Evolutionary conservation across 495 filamentous ascomycete species (phyloP).

Genomic region (Podospora tetraspora): DNA sequence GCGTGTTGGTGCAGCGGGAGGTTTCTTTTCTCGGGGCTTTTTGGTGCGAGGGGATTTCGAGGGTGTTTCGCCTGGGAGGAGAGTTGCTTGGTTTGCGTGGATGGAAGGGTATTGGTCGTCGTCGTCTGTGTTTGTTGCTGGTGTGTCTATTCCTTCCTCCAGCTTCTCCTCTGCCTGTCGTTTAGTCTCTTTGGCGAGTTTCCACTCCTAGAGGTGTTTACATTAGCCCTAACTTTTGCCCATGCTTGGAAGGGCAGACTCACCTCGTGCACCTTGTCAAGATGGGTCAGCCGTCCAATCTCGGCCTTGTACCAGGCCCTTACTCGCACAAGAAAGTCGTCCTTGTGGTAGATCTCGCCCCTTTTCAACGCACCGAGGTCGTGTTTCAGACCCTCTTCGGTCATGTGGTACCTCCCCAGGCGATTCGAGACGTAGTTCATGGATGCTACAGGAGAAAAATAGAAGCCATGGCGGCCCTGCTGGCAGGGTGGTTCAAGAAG

Average conservation of each 20-base stretch:
- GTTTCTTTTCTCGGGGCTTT: constrained; percentile 2
- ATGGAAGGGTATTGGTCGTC: neutral
- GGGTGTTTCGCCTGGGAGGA: neutral
- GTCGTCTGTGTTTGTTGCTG: neutral
- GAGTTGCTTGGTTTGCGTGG: neutral
- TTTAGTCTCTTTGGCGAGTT: neutral
- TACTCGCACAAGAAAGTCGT: constrained; percentile 25
- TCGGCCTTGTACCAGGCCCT: constrained; percentile 33
- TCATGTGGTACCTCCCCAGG: constrained; percentile 19
- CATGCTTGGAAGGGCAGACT: neutral
- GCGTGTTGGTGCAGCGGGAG: constrained; percentile 16
- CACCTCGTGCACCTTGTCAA: constrained; percentile 8
- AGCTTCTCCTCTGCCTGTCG: neutral
- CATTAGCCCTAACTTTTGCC: neutral
- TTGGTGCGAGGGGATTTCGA: neutral
- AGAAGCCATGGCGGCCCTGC: constrained; percentile 12
- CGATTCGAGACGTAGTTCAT: neutral
- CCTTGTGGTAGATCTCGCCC: constrained; percentile 16
- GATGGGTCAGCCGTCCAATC: constrained; percentile 21
- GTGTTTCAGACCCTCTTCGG: constrained; percentile 17
- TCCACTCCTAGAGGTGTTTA: neutral
- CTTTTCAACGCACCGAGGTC: constrained; percentile 21
- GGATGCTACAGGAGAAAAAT: neutral
- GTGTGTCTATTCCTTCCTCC: neutral
- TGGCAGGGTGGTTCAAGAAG: constrained; percentile 14